phyloP scores from a whole-genome alignment of 1,284 basidiomycete species.

The Wolfiporia cocos region DNA sequence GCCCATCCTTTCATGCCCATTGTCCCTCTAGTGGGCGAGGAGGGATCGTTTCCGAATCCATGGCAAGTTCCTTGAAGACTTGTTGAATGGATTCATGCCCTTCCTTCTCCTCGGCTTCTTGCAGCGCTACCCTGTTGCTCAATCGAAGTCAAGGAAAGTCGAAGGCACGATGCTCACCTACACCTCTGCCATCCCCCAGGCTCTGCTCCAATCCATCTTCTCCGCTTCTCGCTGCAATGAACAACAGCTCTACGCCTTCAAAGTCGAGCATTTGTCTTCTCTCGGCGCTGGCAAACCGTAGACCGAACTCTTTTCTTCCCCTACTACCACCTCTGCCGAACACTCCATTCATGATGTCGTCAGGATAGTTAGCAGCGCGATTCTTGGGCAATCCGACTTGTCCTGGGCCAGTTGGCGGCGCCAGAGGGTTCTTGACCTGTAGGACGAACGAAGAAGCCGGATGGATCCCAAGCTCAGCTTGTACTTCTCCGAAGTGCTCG shows the following conservation, averaged over 20 bases:
- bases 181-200: slow-evolving; percentile 45
- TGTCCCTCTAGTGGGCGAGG: slow-evolving; percentile 45
- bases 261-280: slow-evolving; percentile 50
- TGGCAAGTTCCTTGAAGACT: slow-evolving; percentile 46
- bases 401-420: slow-evolving; percentile 31
- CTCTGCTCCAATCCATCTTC: slow-evolving; percentile 41
- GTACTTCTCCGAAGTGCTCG: slow-evolving; percentile 41
- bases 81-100: slow-evolving; percentile 33
- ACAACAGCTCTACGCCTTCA: slow-evolving; percentile 48
- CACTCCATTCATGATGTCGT: slow-evolving; percentile 38
- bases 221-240: slow-evolving; percentile 50
- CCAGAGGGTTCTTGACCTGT: slow-evolving; percentile 54
- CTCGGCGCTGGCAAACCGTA: slow-evolving; percentile 50
- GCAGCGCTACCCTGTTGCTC: slow-evolving; percentile 13
- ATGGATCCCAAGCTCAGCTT: slow-evolving; percentile 44
- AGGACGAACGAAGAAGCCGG: slow-evolving; percentile 44
- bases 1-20: slow-evolving; percentile 36
- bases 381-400: slow-evolving; percentile 28
- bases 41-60: slow-evolving; percentile 39
- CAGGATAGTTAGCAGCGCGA: slow-evolving; percentile 38
- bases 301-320: slow-evolving; percentile 39
- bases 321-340: slow-evolving; percentile 38
- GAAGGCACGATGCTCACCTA: slow-evolving; percentile 29
- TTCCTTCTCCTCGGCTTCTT: slow-evolving; percentile 33
- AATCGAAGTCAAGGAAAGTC: slow-evolving; percentile 7